Conservation (phyloP, 768 basidiomycete species). For the Trametes villosa region DNA sequence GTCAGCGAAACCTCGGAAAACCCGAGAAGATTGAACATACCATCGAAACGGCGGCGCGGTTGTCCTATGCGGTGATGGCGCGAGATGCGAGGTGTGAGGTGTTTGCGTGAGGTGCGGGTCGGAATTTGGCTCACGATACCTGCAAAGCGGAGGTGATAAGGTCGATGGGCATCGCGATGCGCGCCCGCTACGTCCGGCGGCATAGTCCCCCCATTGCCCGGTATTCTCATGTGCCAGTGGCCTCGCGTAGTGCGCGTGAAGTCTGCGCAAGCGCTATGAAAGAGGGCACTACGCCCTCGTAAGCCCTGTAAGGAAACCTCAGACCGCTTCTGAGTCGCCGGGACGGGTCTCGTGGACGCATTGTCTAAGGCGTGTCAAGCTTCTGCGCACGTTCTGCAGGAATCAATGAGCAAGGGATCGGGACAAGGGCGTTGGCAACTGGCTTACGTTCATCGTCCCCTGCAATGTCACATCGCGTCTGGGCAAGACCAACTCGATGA, state of each 20-base stretch:
- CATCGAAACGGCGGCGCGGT: too few species aligned
- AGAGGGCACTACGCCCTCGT: background rate
- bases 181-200: background rate
- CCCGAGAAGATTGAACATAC: too few species aligned
- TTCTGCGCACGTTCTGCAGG: background rate
- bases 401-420: background rate
- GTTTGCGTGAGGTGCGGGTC: background rate
- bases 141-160: background rate
- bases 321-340: background rate
- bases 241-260: slow-evolving; percentile 2
- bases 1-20: too few species aligned
- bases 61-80: background rate
- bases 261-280: background rate
- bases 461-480: background rate
- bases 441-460: background rate
- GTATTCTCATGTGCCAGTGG: slow-evolving; percentile 1
- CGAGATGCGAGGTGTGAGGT: background rate
- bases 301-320: background rate
- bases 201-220: background rate
- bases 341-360: background rate
- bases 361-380: background rate
- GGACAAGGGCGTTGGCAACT: background rate
- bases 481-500: background rate
- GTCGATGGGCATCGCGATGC: slow-evolving; percentile 7
- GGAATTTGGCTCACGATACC: background rate